Percentiles rank a stretch among this genome's conserved stretches.
Evolutionary conservation across 1,284 basidiomycete genomes (phyloP).

Genomic region (Ceratobasidium papillatum): DNA sequence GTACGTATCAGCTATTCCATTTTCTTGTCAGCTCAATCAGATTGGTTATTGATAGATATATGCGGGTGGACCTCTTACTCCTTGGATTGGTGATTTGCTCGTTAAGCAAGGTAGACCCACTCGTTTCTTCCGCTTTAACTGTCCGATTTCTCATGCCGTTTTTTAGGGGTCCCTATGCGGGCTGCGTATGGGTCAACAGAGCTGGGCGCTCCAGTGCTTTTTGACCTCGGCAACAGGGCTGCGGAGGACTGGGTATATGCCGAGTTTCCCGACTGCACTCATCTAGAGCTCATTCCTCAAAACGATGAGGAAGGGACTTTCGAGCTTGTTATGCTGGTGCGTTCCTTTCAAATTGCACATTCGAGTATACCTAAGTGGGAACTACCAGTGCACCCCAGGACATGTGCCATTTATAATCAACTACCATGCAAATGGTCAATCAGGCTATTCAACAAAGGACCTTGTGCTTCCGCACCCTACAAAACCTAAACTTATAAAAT

Average conservation of each 20-base stretch:
- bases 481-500: constrained; percentile 36
- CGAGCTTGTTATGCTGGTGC: constrained; percentile 30
- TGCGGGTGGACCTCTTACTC: constrained; percentile 39
- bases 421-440: constrained; percentile 18
- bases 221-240: constrained; percentile 19
- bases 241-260: constrained; percentile 39
- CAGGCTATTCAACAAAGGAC: constrained; percentile 42
- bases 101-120: constrained; percentile 18
- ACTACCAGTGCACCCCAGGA: constrained; percentile 8
- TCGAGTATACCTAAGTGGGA: neutral
- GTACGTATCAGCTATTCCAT: constrained; percentile 33
- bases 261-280: constrained; percentile 23
- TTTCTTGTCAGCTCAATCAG: neutral
- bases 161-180: constrained; percentile 38
- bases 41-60: constrained; percentile 1
- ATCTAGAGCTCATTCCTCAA: constrained; percentile 26
- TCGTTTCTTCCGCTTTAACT: neutral
- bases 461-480: constrained; percentile 42
- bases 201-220: constrained; percentile 31
- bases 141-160: constrained; percentile 1
- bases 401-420: constrained; percentile 40
- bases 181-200: constrained; percentile 41
- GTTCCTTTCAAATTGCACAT: neutral
- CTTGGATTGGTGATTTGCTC: constrained; percentile 24
- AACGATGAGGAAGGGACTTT: constrained; percentile 33